Conservation (phyloP, 331 rosid species). For the Quercus tomentella region DNA sequence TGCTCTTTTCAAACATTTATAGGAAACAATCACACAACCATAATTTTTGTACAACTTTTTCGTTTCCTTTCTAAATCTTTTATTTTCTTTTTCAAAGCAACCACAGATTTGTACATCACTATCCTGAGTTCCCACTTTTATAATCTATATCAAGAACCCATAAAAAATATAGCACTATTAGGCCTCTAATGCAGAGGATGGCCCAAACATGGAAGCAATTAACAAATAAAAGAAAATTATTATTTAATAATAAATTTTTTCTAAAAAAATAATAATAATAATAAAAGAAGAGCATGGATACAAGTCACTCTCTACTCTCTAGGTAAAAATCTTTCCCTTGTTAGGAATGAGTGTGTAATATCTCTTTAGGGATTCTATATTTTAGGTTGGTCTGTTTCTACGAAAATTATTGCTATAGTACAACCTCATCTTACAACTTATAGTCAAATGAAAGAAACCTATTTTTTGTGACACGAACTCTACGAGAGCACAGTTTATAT, state of each 20-base stretch:
- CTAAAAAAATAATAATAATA: too few species aligned
- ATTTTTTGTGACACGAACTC: slow-evolving; percentile 35
- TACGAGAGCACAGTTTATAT: slow-evolving; percentile 33
- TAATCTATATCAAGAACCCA: not conserved
- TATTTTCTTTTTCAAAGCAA: not conserved
- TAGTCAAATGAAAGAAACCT: not conserved
- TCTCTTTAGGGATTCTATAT: slow-evolving; percentile 1
- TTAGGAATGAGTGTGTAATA: not conserved
- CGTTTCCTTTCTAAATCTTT: not conserved
- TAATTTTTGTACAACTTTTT: slow-evolving; percentile 33
- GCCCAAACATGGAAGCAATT: not conserved
- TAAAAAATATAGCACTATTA: not conserved
- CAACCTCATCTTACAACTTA: slow-evolving; percentile 25
- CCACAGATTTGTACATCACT: not conserved
- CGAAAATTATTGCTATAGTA: slow-evolving; percentile 22
- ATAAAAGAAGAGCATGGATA: slow-evolving; percentile 12
- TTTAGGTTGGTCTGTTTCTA: slow-evolving; percentile 17
- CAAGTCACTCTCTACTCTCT: slow-evolving; percentile 36
- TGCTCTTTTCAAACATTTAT: slow-evolving; percentile 90
- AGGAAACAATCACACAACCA: slow-evolving; percentile 41
- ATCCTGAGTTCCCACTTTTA: not conserved
- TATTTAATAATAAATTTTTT: too few species aligned
- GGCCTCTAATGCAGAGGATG: not conserved
- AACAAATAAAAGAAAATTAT: too few species aligned
- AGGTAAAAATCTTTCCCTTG: slow-evolving; percentile 14